Evolutionary conservation across 352 stramenopile species (phyloP).

Genomic region (Phytophthora rubi): DNA sequence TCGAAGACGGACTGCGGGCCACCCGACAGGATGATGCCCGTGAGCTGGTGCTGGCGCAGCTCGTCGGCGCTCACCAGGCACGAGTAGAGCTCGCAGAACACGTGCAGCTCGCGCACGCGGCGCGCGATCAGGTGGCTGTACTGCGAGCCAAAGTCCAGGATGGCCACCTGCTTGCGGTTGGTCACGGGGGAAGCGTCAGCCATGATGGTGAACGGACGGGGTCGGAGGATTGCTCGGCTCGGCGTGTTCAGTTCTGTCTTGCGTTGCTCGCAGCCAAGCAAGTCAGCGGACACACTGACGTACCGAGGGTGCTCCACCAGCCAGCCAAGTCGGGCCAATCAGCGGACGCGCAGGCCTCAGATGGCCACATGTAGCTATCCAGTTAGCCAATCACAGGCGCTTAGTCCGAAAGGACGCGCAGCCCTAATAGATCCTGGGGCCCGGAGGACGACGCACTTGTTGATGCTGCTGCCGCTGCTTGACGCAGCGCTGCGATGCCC

Average conservation of each 20-base stretch:
- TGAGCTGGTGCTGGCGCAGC: conserved; percentile 93
- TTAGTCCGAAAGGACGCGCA: conserved; percentile 30
- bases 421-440: conserved; percentile 8
- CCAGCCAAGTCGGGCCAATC: conserved; percentile 36
- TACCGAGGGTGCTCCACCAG: conserved; percentile 11
- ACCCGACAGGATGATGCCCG: conserved; percentile 98
- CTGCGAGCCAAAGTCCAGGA: conserved; percentile 99
- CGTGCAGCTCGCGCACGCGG: conserved; percentile 97
- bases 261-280: not conserved
- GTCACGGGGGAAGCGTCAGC: conserved; percentile 77
- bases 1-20: conserved; percentile 98
- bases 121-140: conserved; percentile 99
- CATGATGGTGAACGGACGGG: conserved; percentile 45
- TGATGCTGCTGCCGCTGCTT: conserved; percentile 14
- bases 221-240: conserved; percentile 20
- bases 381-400: conserved; percentile 41
- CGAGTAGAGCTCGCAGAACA: conserved; percentile 99
- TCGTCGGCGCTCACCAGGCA: conserved; percentile 95
- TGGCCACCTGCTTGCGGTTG: conserved; percentile 96
- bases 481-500: conserved; percentile 33
- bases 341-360: conserved; percentile 6
- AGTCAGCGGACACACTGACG: conserved; percentile 6
- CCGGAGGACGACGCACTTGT: not conserved
- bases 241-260: conserved; percentile 37
- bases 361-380: conserved; percentile 27